Evolutionary conservation across 768 basidiomycete species (phyloP), one percentile per base, ranked within the genome.

Genomic region (Termitomyces sp.): DNA sequence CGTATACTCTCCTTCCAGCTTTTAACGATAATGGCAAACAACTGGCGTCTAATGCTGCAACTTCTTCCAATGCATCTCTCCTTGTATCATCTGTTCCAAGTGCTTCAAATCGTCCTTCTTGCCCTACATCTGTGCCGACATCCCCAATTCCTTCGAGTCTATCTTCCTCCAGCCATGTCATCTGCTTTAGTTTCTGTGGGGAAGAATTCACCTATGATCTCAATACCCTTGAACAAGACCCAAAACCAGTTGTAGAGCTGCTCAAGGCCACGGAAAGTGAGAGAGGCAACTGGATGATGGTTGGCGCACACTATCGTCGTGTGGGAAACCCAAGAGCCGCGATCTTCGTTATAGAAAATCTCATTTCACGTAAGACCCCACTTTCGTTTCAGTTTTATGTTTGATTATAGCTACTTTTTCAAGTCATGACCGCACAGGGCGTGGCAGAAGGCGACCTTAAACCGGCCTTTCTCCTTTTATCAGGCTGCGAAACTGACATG

Each of bases 201-300:
- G 74, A 78, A 65, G 62, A 64, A 12, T 72, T 79, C 41, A 66
- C 64, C 9, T 77, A 72, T 60, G 74, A 80, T 59, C 73, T 84
- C 16, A 64, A 72, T 3, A 58, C 67, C 17, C 70, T 82, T 17
- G 72, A 75, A 55, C 68, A 70, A n/a, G 70, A 82, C 63, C 77
- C 79, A 7, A 59, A 62, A 28, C 65, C 71, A 8, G 74, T 81
- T 51, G 79, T 83, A 35, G 66, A 72, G 40, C 64, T 83, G 10
- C 70, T 86, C 5, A 77, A 73, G 55, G 57, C 66, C 5, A 74
- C 79, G 2, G 66, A 68, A 5, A 75, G 76, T 44, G 81, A 80
- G 59, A 72, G 77, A 48, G 79, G 74, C 28, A 79, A 73, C 57
- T 85, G 83, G 80, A 78, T 85, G 74, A 69, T 77, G 12, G 79